These are phyloP conservation scores for Leccinum uliginosum DNA, from an alignment of 768 basidiomycete genomes.

Conservation along the genomic window DNA sequence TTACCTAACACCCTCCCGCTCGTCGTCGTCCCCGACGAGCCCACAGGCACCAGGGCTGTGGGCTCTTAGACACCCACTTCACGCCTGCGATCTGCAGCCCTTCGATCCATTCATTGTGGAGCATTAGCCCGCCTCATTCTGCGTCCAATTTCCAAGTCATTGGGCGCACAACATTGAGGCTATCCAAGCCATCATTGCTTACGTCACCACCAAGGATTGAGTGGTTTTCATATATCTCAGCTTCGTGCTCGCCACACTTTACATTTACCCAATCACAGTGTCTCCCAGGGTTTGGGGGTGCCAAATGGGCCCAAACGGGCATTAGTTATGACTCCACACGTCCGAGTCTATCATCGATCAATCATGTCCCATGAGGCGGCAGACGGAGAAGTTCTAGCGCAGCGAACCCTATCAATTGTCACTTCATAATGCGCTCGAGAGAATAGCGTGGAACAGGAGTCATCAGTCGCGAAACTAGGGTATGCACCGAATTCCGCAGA, in stretches of 20 bases:
- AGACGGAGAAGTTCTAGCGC: neutral
- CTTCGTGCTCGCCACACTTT: neutral
- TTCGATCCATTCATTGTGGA: neutral
- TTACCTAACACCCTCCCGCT: conserved; percentile 7
- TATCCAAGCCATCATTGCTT: neutral
- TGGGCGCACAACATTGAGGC: neutral
- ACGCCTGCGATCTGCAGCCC: neutral
- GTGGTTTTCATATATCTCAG: neutral
- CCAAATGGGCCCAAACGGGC: neutral
- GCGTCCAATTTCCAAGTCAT: neutral
- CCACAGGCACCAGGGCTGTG: conserved; percentile 5
- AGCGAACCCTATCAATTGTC: neutral
- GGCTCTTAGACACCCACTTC: neutral
- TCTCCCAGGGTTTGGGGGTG: conserved; percentile 3
- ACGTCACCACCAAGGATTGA: conserved; percentile 2
- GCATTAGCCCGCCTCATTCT: neutral
- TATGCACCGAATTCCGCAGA: neutral
- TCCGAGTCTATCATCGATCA: neutral
- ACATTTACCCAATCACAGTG: neutral
- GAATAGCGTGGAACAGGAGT: neutral
- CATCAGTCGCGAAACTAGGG: neutral
- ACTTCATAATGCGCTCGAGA: neutral
- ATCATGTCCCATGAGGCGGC: conserved; percentile 1
- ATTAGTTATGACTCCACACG: neutral
- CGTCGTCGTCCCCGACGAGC: neutral